Percentiles rank a stretch among this genome's conserved stretches.
phyloP scores from a whole-genome alignment of 805 yeast species.

The Phaffomyces thermotolerans region DNA sequence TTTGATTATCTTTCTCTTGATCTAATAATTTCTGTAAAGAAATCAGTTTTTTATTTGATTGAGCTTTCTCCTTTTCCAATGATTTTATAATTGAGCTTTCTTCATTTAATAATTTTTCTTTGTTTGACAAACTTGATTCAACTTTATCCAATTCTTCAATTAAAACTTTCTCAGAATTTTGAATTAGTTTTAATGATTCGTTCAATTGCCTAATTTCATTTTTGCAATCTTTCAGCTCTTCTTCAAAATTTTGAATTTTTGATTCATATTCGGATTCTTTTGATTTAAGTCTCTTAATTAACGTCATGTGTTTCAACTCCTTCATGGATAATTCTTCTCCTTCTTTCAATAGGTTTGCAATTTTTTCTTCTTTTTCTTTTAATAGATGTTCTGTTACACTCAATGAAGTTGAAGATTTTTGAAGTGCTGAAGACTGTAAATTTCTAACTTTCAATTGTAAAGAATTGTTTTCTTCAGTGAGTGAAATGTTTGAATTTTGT shows the following conservation, averaged over 20 bases:
- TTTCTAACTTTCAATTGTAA: constrained; percentile 17
- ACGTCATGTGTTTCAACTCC: constrained; percentile 61
- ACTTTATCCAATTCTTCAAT: constrained; percentile 17
- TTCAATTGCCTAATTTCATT: constrained; percentile 20
- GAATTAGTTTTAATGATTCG: constrained; percentile 22
- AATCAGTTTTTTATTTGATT: constrained; percentile 22
- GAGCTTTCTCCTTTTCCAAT: constrained; percentile 19
- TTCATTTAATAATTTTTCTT: constrained; percentile 16
- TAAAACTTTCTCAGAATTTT: constrained; percentile 22
- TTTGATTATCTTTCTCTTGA: constrained; percentile 28
- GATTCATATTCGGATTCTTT: constrained; percentile 35
- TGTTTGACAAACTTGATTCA: constrained; percentile 15
- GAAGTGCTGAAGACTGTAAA: neutral
- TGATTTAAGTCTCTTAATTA: constrained; percentile 54
- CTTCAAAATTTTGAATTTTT: constrained; percentile 18
- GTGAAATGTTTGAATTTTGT: constrained; percentile 12
- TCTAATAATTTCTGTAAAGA: constrained; percentile 26
- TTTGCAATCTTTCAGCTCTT: constrained; percentile 14
- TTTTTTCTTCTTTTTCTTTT: constrained; percentile 44
- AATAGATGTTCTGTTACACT: constrained; percentile 23
- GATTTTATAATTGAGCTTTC: constrained; percentile 18
- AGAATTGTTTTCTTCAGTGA: constrained; percentile 18
- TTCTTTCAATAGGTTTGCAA: constrained; percentile 62
- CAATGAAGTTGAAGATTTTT: neutral
- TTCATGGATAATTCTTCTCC: constrained; percentile 66